Percentiles rank a stretch among this genome's conserved stretches.
Conservation (phyloP, 106 monocot genomes). For the Hemerocallis citrina region DNA sequence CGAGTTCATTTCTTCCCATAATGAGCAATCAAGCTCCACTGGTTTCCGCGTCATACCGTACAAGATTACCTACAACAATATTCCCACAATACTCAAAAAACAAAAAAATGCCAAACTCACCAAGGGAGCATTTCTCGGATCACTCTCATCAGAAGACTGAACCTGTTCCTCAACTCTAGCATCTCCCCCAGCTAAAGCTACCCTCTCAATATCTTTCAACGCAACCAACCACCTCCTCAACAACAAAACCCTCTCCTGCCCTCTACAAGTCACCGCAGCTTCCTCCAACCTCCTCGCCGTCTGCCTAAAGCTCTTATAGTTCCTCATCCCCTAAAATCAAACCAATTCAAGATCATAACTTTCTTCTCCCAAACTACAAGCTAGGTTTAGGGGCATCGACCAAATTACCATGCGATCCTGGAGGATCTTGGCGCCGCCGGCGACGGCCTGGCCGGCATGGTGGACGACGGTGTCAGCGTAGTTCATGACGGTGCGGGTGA, state of each 20-base stretch:
- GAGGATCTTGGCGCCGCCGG: conserved; percentile 77
- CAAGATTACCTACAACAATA: too few relatives aligned
- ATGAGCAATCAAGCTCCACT: too few relatives aligned
- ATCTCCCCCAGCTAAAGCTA: conserved; percentile 16
- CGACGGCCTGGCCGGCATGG: conserved; percentile 95
- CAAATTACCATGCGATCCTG: conserved; percentile 62
- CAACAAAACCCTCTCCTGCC: conserved; percentile 66
- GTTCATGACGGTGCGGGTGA: conserved; percentile 77
- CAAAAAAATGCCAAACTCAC: conserved; percentile 26
- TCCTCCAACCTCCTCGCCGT: conserved; percentile 85
- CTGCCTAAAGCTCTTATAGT: conserved; percentile 65
- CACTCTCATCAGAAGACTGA: conserved; percentile 33
- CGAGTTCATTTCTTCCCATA: too few relatives aligned
- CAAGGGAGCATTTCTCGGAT: conserved; percentile 28
- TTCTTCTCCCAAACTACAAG: not conserved
- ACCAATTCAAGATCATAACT: not conserved
- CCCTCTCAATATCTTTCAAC: conserved; percentile 57
- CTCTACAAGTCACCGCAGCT: conserved; percentile 67
- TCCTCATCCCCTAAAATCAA: conserved; percentile 39
- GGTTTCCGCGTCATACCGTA: too few relatives aligned
- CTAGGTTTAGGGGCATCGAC: not conserved
- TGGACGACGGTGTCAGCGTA: conserved; percentile 88
- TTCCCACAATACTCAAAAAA: not conserved
- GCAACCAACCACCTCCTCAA: conserved; percentile 73
- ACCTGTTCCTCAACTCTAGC: conserved; percentile 28